phyloP scores from a whole-genome alignment of 805 yeast species.

The Myxozyma vanderwaltii region DNA sequence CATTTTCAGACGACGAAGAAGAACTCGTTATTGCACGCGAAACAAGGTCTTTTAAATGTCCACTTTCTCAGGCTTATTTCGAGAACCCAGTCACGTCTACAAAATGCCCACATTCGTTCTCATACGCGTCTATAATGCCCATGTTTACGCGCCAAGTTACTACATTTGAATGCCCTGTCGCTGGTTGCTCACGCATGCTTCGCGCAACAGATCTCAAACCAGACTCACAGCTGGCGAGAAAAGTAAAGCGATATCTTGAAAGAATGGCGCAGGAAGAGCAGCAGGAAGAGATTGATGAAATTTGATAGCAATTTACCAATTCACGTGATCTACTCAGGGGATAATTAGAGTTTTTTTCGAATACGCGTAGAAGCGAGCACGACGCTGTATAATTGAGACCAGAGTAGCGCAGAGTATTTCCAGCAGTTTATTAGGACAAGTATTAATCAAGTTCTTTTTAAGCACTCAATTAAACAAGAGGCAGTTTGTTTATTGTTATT shows the following conservation, averaged over 20 bases:
- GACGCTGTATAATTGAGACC: too few relatives aligned
- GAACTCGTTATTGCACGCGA: slow-evolving; percentile 39
- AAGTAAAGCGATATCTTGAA: slow-evolving; percentile 21
- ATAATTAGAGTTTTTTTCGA: too few relatives aligned
- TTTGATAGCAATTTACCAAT: not conserved
- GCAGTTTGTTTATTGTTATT: too few relatives aligned
- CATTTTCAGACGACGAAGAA: slow-evolving; percentile 31
- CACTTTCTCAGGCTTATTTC: slow-evolving; percentile 37
- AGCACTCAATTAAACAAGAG: too few relatives aligned
- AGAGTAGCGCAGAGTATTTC: too few relatives aligned
- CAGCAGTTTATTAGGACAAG: too few relatives aligned
- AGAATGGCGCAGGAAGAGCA: slow-evolving; percentile 7
- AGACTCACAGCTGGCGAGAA: slow-evolving; percentile 22
- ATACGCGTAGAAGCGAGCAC: too few relatives aligned
- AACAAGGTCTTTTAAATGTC: slow-evolving; percentile 38
- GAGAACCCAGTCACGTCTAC: slow-evolving; percentile 40
- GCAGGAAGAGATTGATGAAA: slow-evolving; percentile 21
- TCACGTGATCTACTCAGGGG: too few relatives aligned
- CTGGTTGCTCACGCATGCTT: slow-evolving; percentile 27
- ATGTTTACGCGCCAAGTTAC: not conserved
- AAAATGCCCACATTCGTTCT: slow-evolving; percentile 40
- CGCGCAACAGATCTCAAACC: slow-evolving; percentile 1
- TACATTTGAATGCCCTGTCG: slow-evolving; percentile 29
- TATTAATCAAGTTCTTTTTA: too few relatives aligned
- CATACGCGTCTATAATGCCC: slow-evolving; percentile 35